A percentile compares a stretch with the other conserved stretches of the same genome.
phyloP scores from a whole-genome alignment of 148 eudicot genomes.

The Persicaria tinctoria region DNA sequence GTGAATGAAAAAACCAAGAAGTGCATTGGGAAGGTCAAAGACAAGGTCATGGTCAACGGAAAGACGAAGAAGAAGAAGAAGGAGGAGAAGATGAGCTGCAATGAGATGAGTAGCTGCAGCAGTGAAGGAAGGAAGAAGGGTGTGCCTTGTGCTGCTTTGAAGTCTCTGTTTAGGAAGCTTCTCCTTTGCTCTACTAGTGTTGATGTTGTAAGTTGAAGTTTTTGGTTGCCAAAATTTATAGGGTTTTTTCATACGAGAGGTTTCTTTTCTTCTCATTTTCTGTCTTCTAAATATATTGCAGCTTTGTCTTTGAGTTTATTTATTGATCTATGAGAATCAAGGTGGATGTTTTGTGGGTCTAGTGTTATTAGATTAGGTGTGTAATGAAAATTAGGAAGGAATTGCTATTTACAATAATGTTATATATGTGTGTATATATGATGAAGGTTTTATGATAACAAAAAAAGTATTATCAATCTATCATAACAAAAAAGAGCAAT shows the following conservation, averaged over 20 bases:
- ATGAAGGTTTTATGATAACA: neutral
- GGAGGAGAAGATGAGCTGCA: neutral
- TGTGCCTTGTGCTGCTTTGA: constrained; percentile 27
- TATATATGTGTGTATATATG: constrained; percentile 5
- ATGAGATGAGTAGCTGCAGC: neutral
- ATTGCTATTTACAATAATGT: neutral
- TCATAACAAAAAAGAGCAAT: neutral
- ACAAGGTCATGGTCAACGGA: constrained; percentile 22
- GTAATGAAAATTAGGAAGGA: neutral
- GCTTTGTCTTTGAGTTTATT: constrained; percentile 2
- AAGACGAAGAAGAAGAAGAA: neutral
- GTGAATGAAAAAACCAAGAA: constrained; percentile 56
- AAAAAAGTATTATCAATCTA: too few species aligned
- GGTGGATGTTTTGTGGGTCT: neutral
- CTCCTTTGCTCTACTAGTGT: constrained; percentile 35
- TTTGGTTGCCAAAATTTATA: neutral
- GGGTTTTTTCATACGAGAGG: neutral
- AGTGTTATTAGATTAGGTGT: constrained; percentile 1
- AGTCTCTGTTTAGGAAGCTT: constrained; percentile 27
- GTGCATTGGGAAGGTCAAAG: constrained; percentile 49
- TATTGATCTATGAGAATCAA: constrained; percentile 1
- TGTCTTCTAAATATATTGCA: neutral
- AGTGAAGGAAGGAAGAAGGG: neutral
- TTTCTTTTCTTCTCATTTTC: too few species aligned
- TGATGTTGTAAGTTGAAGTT: constrained; percentile 27